Conservation (phyloP, 1,284 basidiomycete genomes). For the Moesziomyces globuligerus region DNA sequence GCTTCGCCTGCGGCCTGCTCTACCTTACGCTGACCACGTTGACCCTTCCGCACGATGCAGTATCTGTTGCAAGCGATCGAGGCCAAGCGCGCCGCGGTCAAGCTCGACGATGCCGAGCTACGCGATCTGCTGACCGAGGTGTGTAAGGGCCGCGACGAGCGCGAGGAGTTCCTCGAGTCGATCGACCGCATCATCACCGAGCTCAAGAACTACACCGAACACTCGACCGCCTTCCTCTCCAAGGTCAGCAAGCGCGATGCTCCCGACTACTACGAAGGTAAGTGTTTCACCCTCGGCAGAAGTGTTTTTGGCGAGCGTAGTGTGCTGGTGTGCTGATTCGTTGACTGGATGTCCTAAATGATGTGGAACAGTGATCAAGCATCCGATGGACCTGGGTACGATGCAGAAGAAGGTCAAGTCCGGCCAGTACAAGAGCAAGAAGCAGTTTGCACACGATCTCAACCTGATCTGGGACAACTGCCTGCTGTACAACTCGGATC, state of each 20-base stretch:
- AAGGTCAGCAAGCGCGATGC: conserved; percentile 65
- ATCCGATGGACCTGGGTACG: conserved; percentile 86
- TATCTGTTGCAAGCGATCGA: conserved; percentile 66
- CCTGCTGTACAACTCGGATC: conserved; percentile 86
- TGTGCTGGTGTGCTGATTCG: no score
- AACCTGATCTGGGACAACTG: conserved; percentile 98
- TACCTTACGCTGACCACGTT: neutral
- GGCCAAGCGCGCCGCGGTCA: conserved; percentile 56
- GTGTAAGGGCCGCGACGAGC: conserved; percentile 60
- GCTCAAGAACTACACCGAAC: conserved; percentile 64
- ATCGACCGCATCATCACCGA: conserved; percentile 65
- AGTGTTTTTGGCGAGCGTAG: no score
- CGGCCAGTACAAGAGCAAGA: conserved; percentile 88
- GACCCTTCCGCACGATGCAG: conserved; percentile 20
- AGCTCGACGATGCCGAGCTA: conserved; percentile 59
- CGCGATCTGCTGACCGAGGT: conserved; percentile 60
- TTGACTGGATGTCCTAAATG: no score
- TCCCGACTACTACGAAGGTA: conserved; percentile 67
- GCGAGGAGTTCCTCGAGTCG: conserved; percentile 64
- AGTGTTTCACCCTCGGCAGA: no score
- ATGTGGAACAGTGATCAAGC: conserved; percentile 57
- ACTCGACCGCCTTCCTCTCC: conserved; percentile 63
- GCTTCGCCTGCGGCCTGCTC: neutral
- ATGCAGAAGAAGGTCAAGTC: conserved; percentile 91
- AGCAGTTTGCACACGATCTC: conserved; percentile 90